Conservation (phyloP, 2,329 filamentous ascomycete species). For the Ascochyta lentis region DNA sequence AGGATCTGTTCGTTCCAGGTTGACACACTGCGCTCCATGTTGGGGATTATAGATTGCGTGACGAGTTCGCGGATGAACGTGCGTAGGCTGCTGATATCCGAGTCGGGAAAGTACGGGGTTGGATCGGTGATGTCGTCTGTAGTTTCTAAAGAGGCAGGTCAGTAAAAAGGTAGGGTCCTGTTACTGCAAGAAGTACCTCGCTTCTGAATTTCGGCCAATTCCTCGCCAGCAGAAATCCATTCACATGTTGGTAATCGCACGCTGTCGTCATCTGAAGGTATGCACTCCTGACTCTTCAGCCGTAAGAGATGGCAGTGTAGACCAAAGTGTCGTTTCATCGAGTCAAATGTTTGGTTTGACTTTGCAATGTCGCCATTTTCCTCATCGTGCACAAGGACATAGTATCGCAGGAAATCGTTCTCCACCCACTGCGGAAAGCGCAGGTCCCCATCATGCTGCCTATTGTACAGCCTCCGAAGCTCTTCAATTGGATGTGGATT, state of each 20-base stretch:
- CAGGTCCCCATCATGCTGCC: conserved; percentile 78
- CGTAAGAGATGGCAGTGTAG: conserved; percentile 92
- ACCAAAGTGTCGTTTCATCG: conserved; percentile 99
- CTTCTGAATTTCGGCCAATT: conserved; percentile 74
- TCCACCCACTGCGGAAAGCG: conserved; percentile 85
- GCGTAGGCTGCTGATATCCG: conserved; percentile 85
- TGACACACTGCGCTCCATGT: conserved; percentile 91
- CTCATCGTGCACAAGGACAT: conserved; percentile 95
- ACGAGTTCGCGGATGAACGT: conserved; percentile 95
- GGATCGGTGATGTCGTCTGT: conserved; percentile 75
- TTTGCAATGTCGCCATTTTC: conserved; percentile 91
- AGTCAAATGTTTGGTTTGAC: conserved; percentile 89
- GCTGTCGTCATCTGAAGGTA: conserved; percentile 90
- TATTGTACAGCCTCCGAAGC: conserved; percentile 80
- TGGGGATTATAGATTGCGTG: conserved; percentile 90
- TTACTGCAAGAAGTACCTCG: conserved; percentile 55
- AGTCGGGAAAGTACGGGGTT: conserved; percentile 85
- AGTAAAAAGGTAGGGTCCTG: conserved; percentile 17
- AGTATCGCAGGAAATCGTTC: conserved; percentile 91
- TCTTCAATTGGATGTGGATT: conserved; percentile 86
- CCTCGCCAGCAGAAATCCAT: conserved; percentile 89
- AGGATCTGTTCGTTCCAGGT: conserved; percentile 98
- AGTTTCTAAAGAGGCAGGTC: conserved; percentile 56
- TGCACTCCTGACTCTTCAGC: conserved; percentile 82
- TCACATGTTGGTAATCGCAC: conserved; percentile 80